These are phyloP conservation scores for Larix kaempferi DNA, from an alignment of 75 land plant species.

Conservation along the genomic window DNA sequence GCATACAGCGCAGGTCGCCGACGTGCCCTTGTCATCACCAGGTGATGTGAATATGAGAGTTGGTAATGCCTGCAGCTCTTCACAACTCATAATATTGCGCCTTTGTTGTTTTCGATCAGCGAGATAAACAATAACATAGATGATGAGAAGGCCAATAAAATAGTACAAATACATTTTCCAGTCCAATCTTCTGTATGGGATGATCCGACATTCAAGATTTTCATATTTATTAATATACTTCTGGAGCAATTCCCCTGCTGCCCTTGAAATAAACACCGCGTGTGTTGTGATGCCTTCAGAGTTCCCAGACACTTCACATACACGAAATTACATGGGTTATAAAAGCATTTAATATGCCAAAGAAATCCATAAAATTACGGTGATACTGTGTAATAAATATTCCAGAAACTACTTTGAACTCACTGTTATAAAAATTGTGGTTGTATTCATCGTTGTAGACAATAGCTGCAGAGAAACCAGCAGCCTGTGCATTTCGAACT, in stretches of 20 bases:
- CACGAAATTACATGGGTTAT: background rate
- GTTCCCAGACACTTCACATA: constrained; percentile 65
- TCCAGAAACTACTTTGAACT: background rate
- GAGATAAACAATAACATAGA: constrained; percentile 66
- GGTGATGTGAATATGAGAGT: constrained; percentile 54
- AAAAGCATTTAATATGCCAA: background rate
- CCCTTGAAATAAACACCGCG: constrained; percentile 61
- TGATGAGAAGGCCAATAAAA: constrained; percentile 62
- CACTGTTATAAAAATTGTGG: constrained; percentile 29
- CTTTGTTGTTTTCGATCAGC: constrained; percentile 33
- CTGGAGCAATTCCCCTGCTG: constrained; percentile 46
- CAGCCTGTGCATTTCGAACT: constrained; percentile 45
- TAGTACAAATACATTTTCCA: constrained; percentile 79
- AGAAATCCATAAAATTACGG: no score
- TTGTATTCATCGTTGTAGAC: constrained; percentile 35
- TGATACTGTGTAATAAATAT: no score
- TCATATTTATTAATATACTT: constrained; percentile 41
- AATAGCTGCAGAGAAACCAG: constrained; percentile 39
- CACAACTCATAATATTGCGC: constrained; percentile 67
- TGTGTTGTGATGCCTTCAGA: constrained; percentile 52
- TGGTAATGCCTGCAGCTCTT: constrained; percentile 69
- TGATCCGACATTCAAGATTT: constrained; percentile 23
- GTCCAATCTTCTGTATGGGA: constrained; percentile 61
- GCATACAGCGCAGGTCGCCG: constrained; percentile 75
- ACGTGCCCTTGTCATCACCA: constrained; percentile 66